Evolutionary conservation across 129 eudicot genomes (phyloP), one percentile per base, ranked within the genome.

Genomic region (Saposhnikovia divaricata): DNA sequence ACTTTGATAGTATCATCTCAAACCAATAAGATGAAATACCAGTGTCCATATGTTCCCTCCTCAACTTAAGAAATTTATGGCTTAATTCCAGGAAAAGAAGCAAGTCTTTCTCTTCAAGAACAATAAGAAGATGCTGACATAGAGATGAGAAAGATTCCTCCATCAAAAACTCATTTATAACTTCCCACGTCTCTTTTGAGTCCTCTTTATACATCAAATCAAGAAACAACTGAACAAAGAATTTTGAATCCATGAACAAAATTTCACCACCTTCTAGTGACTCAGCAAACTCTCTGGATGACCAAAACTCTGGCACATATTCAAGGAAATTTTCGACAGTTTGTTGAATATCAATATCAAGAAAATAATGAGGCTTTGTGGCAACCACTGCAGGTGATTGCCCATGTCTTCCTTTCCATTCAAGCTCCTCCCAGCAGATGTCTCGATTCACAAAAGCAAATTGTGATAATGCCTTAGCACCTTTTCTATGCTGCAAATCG

Each of bases 311-410:
- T 16, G 99, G 99, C 75, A 96, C 95, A 19, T 92, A 86, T 79
- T 96, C 97, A 7, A 96, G 91, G 72, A 96, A 92, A 85, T 96
- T 96, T 75, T 92, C 98, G 25, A 96, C 97, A 21, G 99, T 92
- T 79, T 80, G 88, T 72, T 85, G 97, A 42, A 96, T 96, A 92
- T 96, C 99, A 72, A 96, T 86, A 85, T 92, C 98, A 34, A 96
- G 97, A 86, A 96, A 96, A 83, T 96, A 96, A 82, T 92, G 99
- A 85, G 98, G 99, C 82, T 96, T 96, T 27, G 99, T 90, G 34
- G 99, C 99, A 84, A 96, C 99, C 93, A 96, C 89, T 46, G 99
- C 99, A 79, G 99, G 99, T 46, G 98, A 92, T 76, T 96, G 99
- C 48, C 99, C 99, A 46, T 92, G 99, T 83, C 88, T 90, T 42